phyloP scores from a whole-genome alignment of 1,139 yeast genomes.

The Wickerhamiella infanticola region DNA sequence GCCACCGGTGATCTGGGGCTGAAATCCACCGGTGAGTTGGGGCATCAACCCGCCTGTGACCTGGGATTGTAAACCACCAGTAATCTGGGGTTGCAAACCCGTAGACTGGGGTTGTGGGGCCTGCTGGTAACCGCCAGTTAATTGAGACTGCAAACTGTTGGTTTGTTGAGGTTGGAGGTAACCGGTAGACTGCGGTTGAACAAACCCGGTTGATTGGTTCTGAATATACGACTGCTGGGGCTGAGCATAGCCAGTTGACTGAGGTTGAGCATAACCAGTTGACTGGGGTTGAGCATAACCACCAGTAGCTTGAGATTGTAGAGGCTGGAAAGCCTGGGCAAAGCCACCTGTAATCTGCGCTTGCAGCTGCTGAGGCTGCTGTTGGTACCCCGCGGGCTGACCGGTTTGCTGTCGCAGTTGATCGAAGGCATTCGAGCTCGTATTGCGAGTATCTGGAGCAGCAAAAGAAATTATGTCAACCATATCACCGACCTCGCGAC shows the following conservation, averaged over 20 bases:
- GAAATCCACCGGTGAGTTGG: conserved; percentile 13
- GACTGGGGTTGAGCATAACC: neutral
- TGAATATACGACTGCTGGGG: conserved; percentile 9
- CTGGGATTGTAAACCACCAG: conserved; percentile 16
- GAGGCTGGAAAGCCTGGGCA: conserved; percentile 11
- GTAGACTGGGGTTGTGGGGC: conserved; percentile 18
- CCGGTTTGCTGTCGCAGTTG: conserved; percentile 6
- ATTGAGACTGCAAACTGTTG: conserved; percentile 12
- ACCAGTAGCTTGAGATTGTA: conserved; percentile 23
- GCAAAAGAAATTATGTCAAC: conserved; percentile 78
- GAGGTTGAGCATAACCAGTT: neutral
- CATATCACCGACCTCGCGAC: conserved; percentile 71
- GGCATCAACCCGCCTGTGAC: conserved; percentile 14
- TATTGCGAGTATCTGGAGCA: conserved; percentile 39
- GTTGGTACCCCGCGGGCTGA: conserved; percentile 14
- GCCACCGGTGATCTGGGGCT: conserved; percentile 30
- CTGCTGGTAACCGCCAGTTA: conserved; percentile 14
- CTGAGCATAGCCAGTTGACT: neutral
- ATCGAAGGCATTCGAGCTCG: conserved; percentile 7
- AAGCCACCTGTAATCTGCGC: conserved; percentile 13
- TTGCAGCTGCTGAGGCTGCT: conserved; percentile 3
- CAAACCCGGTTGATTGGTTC: conserved; percentile 16
- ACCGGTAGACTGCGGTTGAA: conserved; percentile 8
- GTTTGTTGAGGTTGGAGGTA: neutral
- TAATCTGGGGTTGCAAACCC: conserved; percentile 21